Evolutionary conservation across 495 filamentous ascomycete species (phyloP).

Genomic region (Viridothelium virens): DNA sequence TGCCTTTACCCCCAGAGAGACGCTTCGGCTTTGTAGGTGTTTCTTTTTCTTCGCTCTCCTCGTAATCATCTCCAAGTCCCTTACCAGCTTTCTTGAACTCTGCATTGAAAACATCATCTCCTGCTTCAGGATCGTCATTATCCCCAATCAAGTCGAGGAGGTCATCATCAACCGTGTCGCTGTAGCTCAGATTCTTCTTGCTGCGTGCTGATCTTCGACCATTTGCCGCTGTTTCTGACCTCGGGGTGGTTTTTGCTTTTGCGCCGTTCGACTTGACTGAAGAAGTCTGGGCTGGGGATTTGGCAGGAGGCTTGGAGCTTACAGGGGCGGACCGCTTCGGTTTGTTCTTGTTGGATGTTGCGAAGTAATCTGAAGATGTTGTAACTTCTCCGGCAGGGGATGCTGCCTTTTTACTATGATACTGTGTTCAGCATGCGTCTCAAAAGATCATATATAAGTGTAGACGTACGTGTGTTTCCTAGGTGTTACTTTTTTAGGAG

Average conservation of each 20-base stretch:
- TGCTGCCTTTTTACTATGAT: slow-evolving; percentile 24
- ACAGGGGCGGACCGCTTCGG: slow-evolving; percentile 35
- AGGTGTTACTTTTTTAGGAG: slow-evolving; percentile 28
- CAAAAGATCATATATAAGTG: not conserved
- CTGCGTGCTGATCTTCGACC: slow-evolving; percentile 16
- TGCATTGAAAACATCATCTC: slow-evolving; percentile 29
- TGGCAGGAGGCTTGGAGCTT: slow-evolving; percentile 21
- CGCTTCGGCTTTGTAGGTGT: slow-evolving; percentile 24
- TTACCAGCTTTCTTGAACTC: slow-evolving; percentile 30
- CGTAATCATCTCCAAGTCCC: slow-evolving; percentile 31
- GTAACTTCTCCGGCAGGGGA: slow-evolving; percentile 28
- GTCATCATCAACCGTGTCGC: slow-evolving; percentile 34
- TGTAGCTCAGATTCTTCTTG: slow-evolving; percentile 24
- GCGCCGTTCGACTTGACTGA: slow-evolving; percentile 30
- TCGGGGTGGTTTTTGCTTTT: slow-evolving; percentile 13
- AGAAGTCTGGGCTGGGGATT: slow-evolving; percentile 22
- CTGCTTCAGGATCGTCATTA: slow-evolving; percentile 22
- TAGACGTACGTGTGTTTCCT: slow-evolving; percentile 27
- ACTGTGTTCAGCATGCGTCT: not conserved
- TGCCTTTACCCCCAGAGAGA: slow-evolving; percentile 20
- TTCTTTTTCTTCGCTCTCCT: slow-evolving; percentile 29
- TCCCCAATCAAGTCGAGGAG: slow-evolving; percentile 14
- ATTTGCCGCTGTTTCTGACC: slow-evolving; percentile 13
- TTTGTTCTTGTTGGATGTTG: slow-evolving; percentile 32
- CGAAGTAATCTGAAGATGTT: slow-evolving; percentile 36